Evolutionary conservation across 1,284 basidiomycete genomes (phyloP), one percentile per base, ranked within the genome.

Genomic region (Ceratobasidium sp.): DNA sequence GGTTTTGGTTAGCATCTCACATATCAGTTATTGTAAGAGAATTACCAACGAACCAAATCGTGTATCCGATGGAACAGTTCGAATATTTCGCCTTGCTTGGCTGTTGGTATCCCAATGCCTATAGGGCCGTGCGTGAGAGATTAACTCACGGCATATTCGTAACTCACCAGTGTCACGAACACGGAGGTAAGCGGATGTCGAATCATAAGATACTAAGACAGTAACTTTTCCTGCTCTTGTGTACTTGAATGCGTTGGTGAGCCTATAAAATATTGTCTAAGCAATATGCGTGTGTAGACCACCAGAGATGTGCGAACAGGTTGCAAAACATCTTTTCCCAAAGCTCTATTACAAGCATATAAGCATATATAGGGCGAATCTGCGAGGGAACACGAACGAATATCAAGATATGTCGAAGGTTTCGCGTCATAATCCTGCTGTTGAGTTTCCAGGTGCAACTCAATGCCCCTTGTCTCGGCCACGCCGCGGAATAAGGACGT

Each of bases 261-360:
- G 44, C 23, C 73, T 39, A 82, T 81, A 61, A 83, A 33, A 33
- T n/a, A 4, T 42, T 61, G 33, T 55, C 39, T 28, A 28, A n/a
- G 33, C 33, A 33, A 33, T 33, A 33, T 33, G 33, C 33, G 33
- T 33, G 33, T 33, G 33, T 33, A 33, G 33, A 33, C 33, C 33
- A 33, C 33, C 33, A 33, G 4, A 20, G 26, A 23, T 33, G 23
- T 42, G 12, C 73, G 23, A 49, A 67, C 75, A 70, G 69, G 42
- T 77, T 79, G 63, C 46, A 84, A 73, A 51, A 58, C 42, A 85
- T 83, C 78, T 85, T 84, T 63, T 85, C 84, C 84, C 84, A 84
- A 7, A 79, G 80, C 68, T 83, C 84, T 64, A 80, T 15, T 42
- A 63, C 33, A 33, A 33, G 33, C 33, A 33, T 33, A 33, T 33